Conservation (phyloP, 2,329 filamentous ascomycete genomes). For the Fusarium multiceps region DNA sequence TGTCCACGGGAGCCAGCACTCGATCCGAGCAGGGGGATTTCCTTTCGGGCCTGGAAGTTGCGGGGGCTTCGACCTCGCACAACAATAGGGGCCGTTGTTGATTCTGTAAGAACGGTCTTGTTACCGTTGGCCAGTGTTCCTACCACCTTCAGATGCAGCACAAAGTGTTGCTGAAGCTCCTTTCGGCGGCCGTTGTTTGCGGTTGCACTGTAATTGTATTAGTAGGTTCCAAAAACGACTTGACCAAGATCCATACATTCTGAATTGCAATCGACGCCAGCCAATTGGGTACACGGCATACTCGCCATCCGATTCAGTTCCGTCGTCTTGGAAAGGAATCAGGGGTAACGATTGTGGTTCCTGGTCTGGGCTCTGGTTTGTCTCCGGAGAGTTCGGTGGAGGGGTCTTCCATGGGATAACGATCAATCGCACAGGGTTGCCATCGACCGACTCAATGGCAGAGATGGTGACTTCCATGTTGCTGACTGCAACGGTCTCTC, state of each 20-base stretch:
- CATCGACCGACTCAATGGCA: constrained; percentile 94
- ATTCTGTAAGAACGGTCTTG: constrained; percentile 84
- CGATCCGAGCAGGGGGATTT: constrained; percentile 84
- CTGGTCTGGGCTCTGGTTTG: constrained; percentile 75
- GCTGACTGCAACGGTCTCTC: constrained; percentile 83
- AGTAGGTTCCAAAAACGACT: constrained; percentile 8
- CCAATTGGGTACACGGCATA: constrained; percentile 92
- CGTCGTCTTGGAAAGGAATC: constrained; percentile 72
- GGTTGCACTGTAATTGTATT: constrained; percentile 71
- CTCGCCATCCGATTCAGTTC: constrained; percentile 74
- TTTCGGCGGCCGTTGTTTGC: constrained; percentile 96
- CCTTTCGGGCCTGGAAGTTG: constrained; percentile 94
- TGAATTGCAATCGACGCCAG: constrained; percentile 93
- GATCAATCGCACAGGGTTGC: constrained; percentile 90
- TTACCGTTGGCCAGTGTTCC: constrained; percentile 85
- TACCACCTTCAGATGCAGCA: constrained; percentile 86
- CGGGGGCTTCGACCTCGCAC: constrained; percentile 92
- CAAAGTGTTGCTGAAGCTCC: constrained; percentile 96
- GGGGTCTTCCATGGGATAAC: constrained; percentile 99
- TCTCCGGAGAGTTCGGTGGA: constrained; percentile 78
- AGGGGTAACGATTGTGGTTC: constrained; percentile 87
- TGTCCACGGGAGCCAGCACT: constrained; percentile 84
- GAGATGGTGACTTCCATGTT: constrained; percentile 89
- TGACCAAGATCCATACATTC: constrained; percentile 66
- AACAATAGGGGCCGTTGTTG: constrained; percentile 89